phyloP scores from a whole-genome alignment of 192 early-diverging fungal species.

The Chytriomyces sp. region DNA sequence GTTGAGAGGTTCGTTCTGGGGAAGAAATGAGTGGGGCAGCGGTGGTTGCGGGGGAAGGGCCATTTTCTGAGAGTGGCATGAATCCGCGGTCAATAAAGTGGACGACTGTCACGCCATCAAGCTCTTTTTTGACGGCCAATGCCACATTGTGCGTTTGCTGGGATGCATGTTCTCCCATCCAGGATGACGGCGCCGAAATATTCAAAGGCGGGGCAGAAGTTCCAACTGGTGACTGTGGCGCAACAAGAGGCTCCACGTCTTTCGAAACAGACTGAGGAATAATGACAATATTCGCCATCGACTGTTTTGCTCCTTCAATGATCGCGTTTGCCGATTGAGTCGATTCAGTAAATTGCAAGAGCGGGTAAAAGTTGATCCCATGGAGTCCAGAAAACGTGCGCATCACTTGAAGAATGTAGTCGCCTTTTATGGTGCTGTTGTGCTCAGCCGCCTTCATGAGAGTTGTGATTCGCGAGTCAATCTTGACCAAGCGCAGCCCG shows the following conservation, averaged over 20 bases:
- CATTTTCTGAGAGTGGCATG: slow-evolving; percentile 2
- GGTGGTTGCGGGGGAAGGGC: background rate
- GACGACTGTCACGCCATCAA: slow-evolving; percentile 1
- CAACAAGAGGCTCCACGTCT: background rate
- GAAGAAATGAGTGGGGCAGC: background rate
- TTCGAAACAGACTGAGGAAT: slow-evolving; percentile 19
- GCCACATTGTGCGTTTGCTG: background rate
- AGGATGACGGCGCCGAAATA: background rate
- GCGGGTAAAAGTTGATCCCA: background rate
- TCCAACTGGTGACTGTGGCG: background rate
- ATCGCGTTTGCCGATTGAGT: background rate
- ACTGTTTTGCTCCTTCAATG: slow-evolving; percentile 6
- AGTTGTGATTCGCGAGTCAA: slow-evolving; percentile 25
- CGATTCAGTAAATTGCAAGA: slow-evolving; percentile 12
- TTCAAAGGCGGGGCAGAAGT: no score
- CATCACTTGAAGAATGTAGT: slow-evolving; percentile 30
- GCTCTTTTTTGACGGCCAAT: background rate
- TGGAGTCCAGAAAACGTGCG: slow-evolving; percentile 29
- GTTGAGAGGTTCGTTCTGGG: background rate
- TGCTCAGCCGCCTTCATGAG: slow-evolving; percentile 30
- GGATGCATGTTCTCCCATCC: background rate
- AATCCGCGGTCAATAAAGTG: slow-evolving; percentile 32
- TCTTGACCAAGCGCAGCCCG: slow-evolving; percentile 2
- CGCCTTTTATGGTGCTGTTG: slow-evolving; percentile 5
- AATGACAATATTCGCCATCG: slow-evolving; percentile 16